Conservation (phyloP, 805 yeast species). For the Tetrapisispora taiwanensis region DNA sequence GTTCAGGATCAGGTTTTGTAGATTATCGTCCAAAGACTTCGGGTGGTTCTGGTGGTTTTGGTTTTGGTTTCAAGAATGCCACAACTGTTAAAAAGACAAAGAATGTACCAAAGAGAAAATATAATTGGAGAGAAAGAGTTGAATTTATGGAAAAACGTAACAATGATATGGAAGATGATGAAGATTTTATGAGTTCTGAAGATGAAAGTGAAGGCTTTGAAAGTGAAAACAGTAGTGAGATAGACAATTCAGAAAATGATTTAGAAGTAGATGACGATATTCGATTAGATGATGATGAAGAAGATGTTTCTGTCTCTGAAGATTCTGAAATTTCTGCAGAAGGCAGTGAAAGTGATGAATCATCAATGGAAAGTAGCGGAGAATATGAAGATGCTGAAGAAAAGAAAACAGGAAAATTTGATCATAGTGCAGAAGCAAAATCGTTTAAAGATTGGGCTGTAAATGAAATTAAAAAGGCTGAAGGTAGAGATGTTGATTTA, state of each 20-base stretch:
- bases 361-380: neutral
- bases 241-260: constrained; percentile 21
- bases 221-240: constrained; percentile 10
- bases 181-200: constrained; percentile 40
- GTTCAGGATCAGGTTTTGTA: constrained; percentile 39
- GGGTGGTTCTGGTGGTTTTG: constrained; percentile 58
- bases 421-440: constrained; percentile 37
- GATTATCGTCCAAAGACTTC: constrained; percentile 55
- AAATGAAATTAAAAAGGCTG: constrained; percentile 51
- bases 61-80: constrained; percentile 57
- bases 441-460: constrained; percentile 88
- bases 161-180: constrained; percentile 44
- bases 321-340: too few species aligned
- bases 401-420: constrained; percentile 13
- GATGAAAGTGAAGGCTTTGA: constrained; percentile 13
- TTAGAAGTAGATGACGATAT: constrained; percentile 13
- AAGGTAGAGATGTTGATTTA: constrained; percentile 47
- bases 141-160: constrained; percentile 38
- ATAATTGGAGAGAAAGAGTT: constrained; percentile 63
- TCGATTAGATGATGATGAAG: neutral
- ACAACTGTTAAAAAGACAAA: constrained; percentile 35
- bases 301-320: too few species aligned
- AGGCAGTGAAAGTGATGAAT: constrained; percentile 4
- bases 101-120: constrained; percentile 37
- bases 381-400: neutral